These are phyloP conservation scores for Allium cepa DNA, from an alignment of 106 monocot species.

Conservation along the genomic window DNA sequence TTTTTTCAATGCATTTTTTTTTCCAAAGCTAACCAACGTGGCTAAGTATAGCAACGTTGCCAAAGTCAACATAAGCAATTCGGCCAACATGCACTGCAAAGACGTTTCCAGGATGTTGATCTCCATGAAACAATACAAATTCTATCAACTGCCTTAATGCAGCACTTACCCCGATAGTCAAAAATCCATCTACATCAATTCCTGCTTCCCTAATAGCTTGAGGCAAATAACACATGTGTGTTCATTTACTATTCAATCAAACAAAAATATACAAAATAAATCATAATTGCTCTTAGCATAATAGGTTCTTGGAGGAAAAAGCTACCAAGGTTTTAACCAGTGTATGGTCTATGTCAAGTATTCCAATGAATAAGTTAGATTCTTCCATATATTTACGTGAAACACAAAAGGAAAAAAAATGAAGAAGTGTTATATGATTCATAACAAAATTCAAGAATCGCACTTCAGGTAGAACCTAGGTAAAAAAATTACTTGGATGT, in stretches of 20 bases:
- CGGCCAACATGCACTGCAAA: slow-evolving; percentile 99
- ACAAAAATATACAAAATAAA: slow-evolving; percentile 4
- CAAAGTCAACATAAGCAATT: slow-evolving; percentile 99
- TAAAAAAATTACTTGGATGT: no score
- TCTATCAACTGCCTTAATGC: slow-evolving; percentile 91
- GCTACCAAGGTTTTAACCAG: no score
- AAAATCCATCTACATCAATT: slow-evolving; percentile 83
- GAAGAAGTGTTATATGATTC: no score
- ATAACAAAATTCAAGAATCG: no score
- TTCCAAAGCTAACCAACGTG: slow-evolving; percentile 46
- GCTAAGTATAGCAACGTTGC: slow-evolving; percentile 96
- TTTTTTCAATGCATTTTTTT: background rate
- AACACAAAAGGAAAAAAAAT: no score
- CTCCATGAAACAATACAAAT: slow-evolving; percentile 98
- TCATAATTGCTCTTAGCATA: background rate
- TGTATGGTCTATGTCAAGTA: no score
- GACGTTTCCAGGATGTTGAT: slow-evolving; percentile 99
- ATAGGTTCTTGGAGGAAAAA: no score
- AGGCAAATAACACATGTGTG: background rate
- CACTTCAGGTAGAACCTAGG: no score
- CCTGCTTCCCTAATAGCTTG: slow-evolving; percentile 92
- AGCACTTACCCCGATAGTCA: slow-evolving; percentile 96
- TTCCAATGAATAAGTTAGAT: no score
- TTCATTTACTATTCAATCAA: background rate
- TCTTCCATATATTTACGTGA: no score